A percentile compares a stretch with the other conserved stretches of the same genome.
Conservation (phyloP, 148 eudicot genomes). For the Spergularia marina region DNA sequence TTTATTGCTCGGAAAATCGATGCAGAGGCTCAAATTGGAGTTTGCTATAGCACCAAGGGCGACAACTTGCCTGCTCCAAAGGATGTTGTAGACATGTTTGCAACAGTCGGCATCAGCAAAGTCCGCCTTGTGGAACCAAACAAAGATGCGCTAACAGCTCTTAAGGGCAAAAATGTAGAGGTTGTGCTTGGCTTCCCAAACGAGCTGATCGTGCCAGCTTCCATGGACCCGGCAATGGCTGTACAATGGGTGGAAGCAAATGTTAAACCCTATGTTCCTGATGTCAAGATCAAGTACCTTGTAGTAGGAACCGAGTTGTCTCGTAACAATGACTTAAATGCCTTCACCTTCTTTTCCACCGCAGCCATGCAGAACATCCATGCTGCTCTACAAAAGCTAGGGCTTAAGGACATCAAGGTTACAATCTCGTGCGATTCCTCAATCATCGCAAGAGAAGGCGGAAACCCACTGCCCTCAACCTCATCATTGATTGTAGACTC, state of each 20-base stretch:
- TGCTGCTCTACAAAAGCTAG: conserved; percentile 21
- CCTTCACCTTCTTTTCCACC: neutral
- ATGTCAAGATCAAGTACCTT: conserved; percentile 42
- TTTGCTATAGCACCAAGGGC: conserved; percentile 37
- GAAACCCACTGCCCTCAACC: conserved; percentile 14
- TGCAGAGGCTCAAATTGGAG: conserved; percentile 40
- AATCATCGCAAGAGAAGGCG: neutral
- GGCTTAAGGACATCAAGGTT: conserved; percentile 31
- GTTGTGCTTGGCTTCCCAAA: conserved; percentile 38
- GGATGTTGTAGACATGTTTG: conserved; percentile 32
- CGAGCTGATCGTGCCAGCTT: conserved; percentile 10
- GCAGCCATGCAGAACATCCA: conserved; percentile 15
- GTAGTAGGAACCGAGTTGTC: conserved; percentile 43
- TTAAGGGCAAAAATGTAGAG: conserved; percentile 41
- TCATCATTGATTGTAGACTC: conserved; percentile 5
- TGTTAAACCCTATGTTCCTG: conserved; percentile 19
- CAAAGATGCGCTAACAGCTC: conserved; percentile 30
- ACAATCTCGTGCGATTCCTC: conserved; percentile 32
- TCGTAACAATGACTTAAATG: conserved; percentile 8
- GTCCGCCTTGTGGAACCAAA: conserved; percentile 40
- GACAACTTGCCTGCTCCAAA: conserved; percentile 30
- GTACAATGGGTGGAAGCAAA: conserved; percentile 40
- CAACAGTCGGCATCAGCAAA: conserved; percentile 26
- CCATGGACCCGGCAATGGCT: conserved; percentile 22
- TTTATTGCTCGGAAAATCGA: neutral